Evolutionary conservation across 2,329 filamentous ascomycete species (phyloP).

Genomic region (Neurospora sp.): DNA sequence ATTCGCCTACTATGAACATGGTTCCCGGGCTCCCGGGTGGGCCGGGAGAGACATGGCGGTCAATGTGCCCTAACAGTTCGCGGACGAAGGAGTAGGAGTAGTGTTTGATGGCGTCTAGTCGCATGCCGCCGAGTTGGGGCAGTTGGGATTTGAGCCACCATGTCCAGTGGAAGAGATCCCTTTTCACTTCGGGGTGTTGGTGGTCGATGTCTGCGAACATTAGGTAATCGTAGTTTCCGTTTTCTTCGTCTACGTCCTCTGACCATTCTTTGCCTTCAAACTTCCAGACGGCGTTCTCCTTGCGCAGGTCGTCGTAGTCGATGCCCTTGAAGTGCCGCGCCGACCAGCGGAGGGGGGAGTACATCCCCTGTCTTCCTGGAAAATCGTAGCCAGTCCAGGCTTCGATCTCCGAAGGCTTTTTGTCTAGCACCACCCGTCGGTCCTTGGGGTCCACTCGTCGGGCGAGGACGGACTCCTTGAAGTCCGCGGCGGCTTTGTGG

Average conservation of each 20-base stretch:
- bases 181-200: constrained; percentile 22
- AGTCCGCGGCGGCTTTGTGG: constrained; percentile 65
- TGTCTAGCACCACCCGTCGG: constrained; percentile 44
- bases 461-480: constrained; percentile 51
- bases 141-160: constrained; percentile 23
- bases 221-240: constrained; percentile 50
- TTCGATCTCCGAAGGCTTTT: constrained; percentile 55
- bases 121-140: constrained; percentile 21
- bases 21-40: too few species aligned
- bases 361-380: constrained; percentile 46
- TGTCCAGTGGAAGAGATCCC: constrained; percentile 24
- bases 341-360: constrained; percentile 54
- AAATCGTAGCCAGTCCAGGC: constrained; percentile 65
- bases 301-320: constrained; percentile 49
- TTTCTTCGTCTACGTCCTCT: constrained; percentile 41
- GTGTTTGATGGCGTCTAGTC: constrained; percentile 28
- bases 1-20: constrained; percentile 57
- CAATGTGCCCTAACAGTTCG: constrained; percentile 20
- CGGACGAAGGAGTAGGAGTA: constrained; percentile 24
- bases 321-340: constrained; percentile 60
- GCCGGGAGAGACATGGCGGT: constrained; percentile 21
- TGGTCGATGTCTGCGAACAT: constrained; percentile 29
- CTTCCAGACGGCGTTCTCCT: constrained; percentile 54
- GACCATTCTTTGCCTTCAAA: constrained; percentile 57
- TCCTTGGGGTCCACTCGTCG: constrained; percentile 55